Evolutionary conservation across 345 rosid species (phyloP).

Genomic region (Eucalyptus microcorys): DNA sequence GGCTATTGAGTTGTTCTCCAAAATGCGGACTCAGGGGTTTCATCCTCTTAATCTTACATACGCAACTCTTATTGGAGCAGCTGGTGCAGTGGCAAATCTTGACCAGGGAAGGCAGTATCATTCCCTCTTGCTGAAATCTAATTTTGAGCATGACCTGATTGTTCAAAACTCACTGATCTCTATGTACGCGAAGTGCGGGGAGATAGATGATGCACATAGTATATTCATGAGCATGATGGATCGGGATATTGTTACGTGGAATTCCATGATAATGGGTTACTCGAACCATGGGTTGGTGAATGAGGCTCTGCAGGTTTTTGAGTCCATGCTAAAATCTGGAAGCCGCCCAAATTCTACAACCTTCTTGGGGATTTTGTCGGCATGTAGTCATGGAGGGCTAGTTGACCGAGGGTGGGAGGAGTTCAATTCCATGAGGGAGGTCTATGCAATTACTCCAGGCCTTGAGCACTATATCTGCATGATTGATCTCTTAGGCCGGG

Average conservation of each 20-base stretch:
- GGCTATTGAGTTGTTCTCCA: slow-evolving; percentile 18
- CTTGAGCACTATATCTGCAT: slow-evolving; percentile 36
- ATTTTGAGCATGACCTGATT: slow-evolving; percentile 10
- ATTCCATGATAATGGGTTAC: slow-evolving; percentile 47
- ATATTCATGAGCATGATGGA: slow-evolving; percentile 24
- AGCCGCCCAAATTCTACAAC: slow-evolving; percentile 34
- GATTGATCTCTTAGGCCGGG: slow-evolving; percentile 39
- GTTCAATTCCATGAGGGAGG: slow-evolving; percentile 20
- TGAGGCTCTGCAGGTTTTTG: slow-evolving; percentile 23
- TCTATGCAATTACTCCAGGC: slow-evolving; percentile 14
- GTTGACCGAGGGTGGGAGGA: slow-evolving; percentile 14
- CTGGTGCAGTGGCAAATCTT: slow-evolving; percentile 60
- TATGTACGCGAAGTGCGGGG: slow-evolving; percentile 52
- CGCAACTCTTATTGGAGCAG: slow-evolving; percentile 42
- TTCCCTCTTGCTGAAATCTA: slow-evolving; percentile 31
- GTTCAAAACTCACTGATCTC: slow-evolving; percentile 38
- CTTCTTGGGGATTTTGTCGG: slow-evolving; percentile 34
- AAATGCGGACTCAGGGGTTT: slow-evolving; percentile 24
- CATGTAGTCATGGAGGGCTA: slow-evolving; percentile 35
- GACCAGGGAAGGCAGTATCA: slow-evolving; percentile 56
- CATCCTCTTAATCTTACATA: slow-evolving; percentile 20
- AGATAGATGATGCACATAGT: slow-evolving; percentile 17
- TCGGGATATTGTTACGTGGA: slow-evolving; percentile 40
- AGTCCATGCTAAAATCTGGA: slow-evolving; percentile 24
- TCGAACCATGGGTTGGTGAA: slow-evolving; percentile 32